phyloP scores from a whole-genome alignment of 2,329 filamentous ascomycete genomes.

The Xylariaceae sp. region DNA sequence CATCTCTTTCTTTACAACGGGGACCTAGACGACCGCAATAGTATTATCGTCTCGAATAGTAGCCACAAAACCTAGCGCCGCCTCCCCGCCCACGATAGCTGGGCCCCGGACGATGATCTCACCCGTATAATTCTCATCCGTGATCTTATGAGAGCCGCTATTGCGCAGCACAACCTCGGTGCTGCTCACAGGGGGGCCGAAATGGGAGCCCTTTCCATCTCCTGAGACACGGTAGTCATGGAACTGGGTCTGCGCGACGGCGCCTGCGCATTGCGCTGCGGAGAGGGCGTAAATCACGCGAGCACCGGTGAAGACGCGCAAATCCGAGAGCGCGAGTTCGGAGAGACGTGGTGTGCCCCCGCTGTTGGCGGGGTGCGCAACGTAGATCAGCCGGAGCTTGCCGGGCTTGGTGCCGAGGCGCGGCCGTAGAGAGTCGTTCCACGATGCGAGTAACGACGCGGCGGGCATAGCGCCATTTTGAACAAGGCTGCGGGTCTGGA shows the following conservation, averaged over 20 bases:
- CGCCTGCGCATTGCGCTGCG: slow-evolving; percentile 82
- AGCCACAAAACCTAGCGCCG: slow-evolving; percentile 67
- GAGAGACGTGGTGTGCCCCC: slow-evolving; percentile 68
- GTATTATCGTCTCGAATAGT: slow-evolving; percentile 76
- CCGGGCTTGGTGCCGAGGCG: slow-evolving; percentile 67
- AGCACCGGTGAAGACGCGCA: slow-evolving; percentile 81
- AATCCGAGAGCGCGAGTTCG: slow-evolving; percentile 74
- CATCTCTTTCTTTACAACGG: neutral
- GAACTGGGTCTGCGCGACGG: slow-evolving; percentile 84
- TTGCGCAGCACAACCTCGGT: slow-evolving; percentile 80
- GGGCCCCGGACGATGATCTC: slow-evolving; percentile 77
- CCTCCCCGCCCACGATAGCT: slow-evolving; percentile 71
- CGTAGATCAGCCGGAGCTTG: slow-evolving; percentile 81
- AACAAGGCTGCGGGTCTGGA: slow-evolving; percentile 72
- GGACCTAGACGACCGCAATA: slow-evolving; percentile 59
- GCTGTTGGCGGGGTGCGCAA: slow-evolving; percentile 67
- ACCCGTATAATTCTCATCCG: slow-evolving; percentile 66
- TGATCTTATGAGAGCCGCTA: slow-evolving; percentile 64
- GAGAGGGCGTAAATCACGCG: slow-evolving; percentile 87
- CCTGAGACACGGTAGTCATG: slow-evolving; percentile 79
- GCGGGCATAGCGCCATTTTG: slow-evolving; percentile 76
- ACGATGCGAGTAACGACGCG: slow-evolving; percentile 66
- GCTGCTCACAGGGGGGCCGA: slow-evolving; percentile 81
- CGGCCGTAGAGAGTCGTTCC: slow-evolving; percentile 66
- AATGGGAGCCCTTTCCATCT: slow-evolving; percentile 63